phyloP scores from a whole-genome alignment of 805 yeast species.

The Torulaspora maleeae region DNA sequence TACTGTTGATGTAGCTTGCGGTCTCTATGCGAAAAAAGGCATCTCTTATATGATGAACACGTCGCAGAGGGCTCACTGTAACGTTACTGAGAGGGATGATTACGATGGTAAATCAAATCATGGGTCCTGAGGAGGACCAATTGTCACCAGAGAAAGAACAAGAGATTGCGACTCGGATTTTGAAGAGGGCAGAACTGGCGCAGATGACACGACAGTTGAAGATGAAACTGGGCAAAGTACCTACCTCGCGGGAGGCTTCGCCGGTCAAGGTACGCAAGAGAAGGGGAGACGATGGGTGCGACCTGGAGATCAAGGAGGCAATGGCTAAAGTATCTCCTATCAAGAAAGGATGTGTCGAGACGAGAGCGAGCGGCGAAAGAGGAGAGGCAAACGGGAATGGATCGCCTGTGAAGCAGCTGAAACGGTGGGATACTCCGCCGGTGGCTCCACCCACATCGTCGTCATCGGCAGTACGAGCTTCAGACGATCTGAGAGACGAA shows the following conservation, averaged over 20 bases:
- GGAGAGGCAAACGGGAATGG: neutral
- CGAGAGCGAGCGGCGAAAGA: neutral
- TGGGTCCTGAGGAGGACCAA: slow-evolving; percentile 4
- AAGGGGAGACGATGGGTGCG: slow-evolving; percentile 8
- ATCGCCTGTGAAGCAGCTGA: slow-evolving; percentile 10
- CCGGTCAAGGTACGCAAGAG: slow-evolving; percentile 8
- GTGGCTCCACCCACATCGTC: slow-evolving; percentile 15
- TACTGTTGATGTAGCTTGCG: neutral
- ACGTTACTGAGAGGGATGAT: neutral
- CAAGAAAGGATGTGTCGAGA: slow-evolving; percentile 6
- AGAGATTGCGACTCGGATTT: slow-evolving; percentile 31
- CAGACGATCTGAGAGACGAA: neutral
- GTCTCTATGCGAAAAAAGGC: slow-evolving; percentile 2
- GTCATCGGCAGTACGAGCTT: slow-evolving; percentile 5
- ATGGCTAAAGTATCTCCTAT: slow-evolving; percentile 16
- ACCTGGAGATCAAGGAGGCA: slow-evolving; percentile 11
- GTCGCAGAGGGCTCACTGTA: slow-evolving; percentile 7
- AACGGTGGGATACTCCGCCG: slow-evolving; percentile 15
- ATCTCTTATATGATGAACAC: slow-evolving; percentile 7
- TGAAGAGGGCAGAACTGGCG: slow-evolving; percentile 36
- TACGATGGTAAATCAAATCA: slow-evolving; percentile 4
- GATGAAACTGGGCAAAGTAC: slow-evolving; percentile 31
- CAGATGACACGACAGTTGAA: slow-evolving; percentile 36
- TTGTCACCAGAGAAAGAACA: slow-evolving; percentile 31
- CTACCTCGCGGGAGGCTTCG: slow-evolving; percentile 16